phyloP scores from a whole-genome alignment of 2,329 filamentous ascomycete species.

The Colletotrichum caudatum region DNA sequence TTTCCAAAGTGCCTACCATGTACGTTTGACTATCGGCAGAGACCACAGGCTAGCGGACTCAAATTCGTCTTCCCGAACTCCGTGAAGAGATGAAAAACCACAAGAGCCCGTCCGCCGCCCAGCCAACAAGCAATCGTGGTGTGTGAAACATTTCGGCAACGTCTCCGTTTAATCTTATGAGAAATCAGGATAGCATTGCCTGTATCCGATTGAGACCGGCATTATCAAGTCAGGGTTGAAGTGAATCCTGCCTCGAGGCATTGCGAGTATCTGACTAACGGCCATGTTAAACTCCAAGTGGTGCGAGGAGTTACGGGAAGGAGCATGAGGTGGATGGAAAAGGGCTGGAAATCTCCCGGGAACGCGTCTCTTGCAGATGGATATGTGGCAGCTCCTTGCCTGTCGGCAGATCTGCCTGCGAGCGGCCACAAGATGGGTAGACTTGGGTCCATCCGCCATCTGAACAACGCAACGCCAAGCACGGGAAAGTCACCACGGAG shows the following conservation, averaged over 20 bases:
- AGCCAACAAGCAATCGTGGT: not conserved
- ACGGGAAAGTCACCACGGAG: not conserved
- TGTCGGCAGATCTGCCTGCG: not conserved
- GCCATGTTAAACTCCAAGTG: not conserved
- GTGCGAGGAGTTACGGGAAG: not conserved
- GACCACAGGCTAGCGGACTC: no score
- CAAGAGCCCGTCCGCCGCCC: not conserved
- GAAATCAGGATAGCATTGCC: not conserved
- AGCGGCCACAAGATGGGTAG: not conserved
- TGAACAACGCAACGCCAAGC: not conserved
- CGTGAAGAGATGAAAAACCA: no score
- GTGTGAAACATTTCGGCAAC: not conserved
- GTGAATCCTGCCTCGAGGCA: not conserved
- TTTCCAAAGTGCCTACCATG: not conserved
- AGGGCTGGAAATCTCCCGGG: not conserved
- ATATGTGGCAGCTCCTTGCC: not conserved
- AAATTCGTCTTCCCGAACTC: no score
- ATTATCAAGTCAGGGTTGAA: not conserved
- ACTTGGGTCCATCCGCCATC: not conserved
- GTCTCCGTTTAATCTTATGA: no score
- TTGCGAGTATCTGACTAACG: no score
- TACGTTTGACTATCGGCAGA: no score
- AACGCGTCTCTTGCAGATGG: not conserved
- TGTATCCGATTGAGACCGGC: not conserved
- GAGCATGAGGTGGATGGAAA: not conserved